Conservation (phyloP, 2,329 filamentous ascomycete species). For the Cryphonectria parasitica region DNA sequence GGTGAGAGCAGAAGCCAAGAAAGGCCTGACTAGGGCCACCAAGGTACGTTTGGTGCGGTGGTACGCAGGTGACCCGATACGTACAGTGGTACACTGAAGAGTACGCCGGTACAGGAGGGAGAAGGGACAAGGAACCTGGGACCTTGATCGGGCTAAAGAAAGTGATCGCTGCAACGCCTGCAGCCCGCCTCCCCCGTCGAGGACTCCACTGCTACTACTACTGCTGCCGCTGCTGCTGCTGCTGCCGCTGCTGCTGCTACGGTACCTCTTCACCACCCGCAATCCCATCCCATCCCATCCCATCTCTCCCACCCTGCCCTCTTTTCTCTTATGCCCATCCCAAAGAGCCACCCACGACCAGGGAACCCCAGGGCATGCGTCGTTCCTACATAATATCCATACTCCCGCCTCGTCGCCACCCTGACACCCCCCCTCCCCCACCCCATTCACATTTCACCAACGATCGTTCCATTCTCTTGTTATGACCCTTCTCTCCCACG, state of each 20-base stretch:
- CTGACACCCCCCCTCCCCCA: constrained; percentile 7
- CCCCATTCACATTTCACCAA: constrained; percentile 6
- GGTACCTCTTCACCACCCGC: constrained; percentile 20
- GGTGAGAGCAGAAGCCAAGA: background rate
- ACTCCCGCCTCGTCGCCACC: constrained; percentile 26
- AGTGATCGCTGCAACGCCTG: constrained; percentile 24
- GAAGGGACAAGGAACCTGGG: background rate
- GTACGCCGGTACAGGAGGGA: background rate
- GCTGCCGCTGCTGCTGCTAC: background rate
- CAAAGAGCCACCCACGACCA: constrained; percentile 13
- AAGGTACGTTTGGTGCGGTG: background rate
- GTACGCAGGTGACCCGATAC: background rate
- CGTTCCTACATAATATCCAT: constrained; percentile 29
- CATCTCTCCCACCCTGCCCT: constrained; percentile 11
- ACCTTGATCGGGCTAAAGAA: constrained; percentile 6
- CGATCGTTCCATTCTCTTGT: constrained; percentile 10
- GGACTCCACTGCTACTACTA: constrained; percentile 14
- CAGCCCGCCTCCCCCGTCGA: background rate
- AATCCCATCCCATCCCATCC: constrained; percentile 19
- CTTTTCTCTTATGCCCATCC: constrained; percentile 3
- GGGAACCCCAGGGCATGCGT: constrained; percentile 27
- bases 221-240: background rate
- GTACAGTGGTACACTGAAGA: constrained; percentile 14
- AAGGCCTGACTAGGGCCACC: background rate
- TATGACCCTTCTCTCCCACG: background rate